Base-by-base conservation (phyloP, 2,329 filamentous ascomycete species). In the Microdochium trichocladiopsis region DNA sequence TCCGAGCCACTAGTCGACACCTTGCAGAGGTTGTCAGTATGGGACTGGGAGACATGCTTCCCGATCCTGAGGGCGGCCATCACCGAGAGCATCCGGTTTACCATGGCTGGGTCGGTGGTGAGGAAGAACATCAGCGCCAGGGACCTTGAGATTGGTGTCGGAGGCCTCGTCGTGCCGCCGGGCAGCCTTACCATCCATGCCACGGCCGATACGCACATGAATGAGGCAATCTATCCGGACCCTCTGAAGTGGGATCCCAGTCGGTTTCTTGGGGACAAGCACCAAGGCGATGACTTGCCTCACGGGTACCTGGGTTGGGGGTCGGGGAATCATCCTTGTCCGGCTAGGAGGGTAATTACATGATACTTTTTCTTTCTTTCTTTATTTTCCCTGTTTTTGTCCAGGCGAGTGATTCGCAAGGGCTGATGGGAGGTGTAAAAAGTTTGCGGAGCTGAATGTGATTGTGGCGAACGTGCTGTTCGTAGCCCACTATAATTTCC, bases 361-460 rank as follows among this genome's bases (percentile, higher is more conserved):
- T n/a, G n/a, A n/a, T n/a, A n/a, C n/a, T n/a, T n/a, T n/a, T n/a
- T n/a, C n/a, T n/a, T n/a, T n/a, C n/a, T n/a, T n/a, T n/a, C n/a
- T n/a, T n/a, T n/a, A n/a, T n/a, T n/a, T 23, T 18, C 12, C 12
- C 28, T 14, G 2, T 16, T 25, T 9, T 31, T 49, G n/a, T 37
- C 33, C 8, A 11, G 22, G 11, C 9, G 4, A 12, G 33, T 16
- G 33, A 8, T 5, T 16, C 12, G 33, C 14, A n/a, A 37, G 18
- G 14, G 14, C 33, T 37, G 14, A 37, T n/a, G 5, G 33, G 18
- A 16, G 33, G 28, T 33, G 14, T 16, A 11, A 37, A 8, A 8
- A 52, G 51, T 52, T 52, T 41, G 51, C 51, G 2, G 47, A 52
- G 23, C 21, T 52, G 23, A 52, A 52, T 21, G 47, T 52, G 4